Evolutionary conservation across 192 early-diverging fungal species (phyloP).

Genomic region (Paraglomus occultum): DNA sequence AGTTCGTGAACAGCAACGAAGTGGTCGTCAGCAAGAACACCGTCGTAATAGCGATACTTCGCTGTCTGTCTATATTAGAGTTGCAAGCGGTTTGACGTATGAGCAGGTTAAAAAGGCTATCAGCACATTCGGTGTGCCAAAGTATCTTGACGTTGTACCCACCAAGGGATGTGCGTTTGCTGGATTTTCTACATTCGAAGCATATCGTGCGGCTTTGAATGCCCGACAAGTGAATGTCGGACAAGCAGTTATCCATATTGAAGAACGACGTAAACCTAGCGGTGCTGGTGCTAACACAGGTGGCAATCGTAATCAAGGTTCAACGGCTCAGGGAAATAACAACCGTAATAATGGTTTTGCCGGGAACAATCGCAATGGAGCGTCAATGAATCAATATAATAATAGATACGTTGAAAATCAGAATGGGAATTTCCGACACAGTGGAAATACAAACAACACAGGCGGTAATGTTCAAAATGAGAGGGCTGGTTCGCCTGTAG

Average conservation of each 20-base stretch:
- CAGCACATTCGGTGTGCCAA: conserved; percentile 54
- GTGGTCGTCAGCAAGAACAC: conserved; percentile 36
- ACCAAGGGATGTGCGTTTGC: conserved; percentile 49
- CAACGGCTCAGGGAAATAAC: no score
- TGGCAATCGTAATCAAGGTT: neutral
- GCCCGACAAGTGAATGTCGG: conserved; percentile 30
- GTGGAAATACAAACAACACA: no score
- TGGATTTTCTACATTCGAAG: conserved; percentile 29
- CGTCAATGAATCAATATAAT: no score
- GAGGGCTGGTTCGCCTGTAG: no score
- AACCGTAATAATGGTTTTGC: no score
- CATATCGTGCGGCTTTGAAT: conserved; percentile 28
- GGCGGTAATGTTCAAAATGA: no score
- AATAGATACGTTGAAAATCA: no score
- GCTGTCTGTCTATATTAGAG: conserved; percentile 58
- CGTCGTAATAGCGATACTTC: conserved; percentile 17
- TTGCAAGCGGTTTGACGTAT: conserved; percentile 52
- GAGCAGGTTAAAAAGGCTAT: conserved; percentile 54
- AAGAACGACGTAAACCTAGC: conserved; percentile 32
- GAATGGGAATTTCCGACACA: no score
- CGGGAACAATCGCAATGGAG: no score
- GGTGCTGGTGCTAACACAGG: neutral
- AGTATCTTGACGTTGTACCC: conserved; percentile 54
- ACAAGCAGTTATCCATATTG: conserved; percentile 28
- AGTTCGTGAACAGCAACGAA: conserved; percentile 10